Evolutionary conservation across 139 green algal genomes (phyloP), one percentile per base, ranked within the genome.

Genomic region (Closterium sp.): DNA sequence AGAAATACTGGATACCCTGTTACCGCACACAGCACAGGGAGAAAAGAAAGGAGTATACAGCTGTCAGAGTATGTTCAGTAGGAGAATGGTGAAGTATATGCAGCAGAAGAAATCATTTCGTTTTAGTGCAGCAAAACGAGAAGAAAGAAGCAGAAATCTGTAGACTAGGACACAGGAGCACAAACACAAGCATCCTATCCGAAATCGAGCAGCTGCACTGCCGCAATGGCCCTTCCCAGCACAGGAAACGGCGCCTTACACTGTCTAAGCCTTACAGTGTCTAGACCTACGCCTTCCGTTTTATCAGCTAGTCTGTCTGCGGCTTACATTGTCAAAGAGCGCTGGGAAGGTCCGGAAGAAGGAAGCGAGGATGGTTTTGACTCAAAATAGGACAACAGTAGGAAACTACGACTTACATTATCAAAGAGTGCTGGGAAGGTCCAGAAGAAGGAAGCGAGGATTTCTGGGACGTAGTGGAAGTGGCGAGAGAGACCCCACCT

Each of bases 391-490:
- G n/a, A n/a, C n/a, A n/a, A n/a, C n/a, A n/a, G n/a, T n/a, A n/a
- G n/a, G n/a, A n/a, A n/a, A n/a, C n/a, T n/a, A n/a, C 21, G 87
- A 84, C 89, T 64, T 3, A 95, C 90, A n/a, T 96, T n/a, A 86
- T 94, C 89, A 81, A 95, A 96, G 30, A 93, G 76, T 21, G 88
- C 95, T 4, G 96, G 95, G 34, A 95, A 23, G 6, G 92, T 97
- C 96, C 96, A 97, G 81, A 96, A 96, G 93, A 97, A 94, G 23
- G 95, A 91, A 16, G 94, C 95, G 1, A 96, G n/a, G 69, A 97
- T 96, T 92, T 98, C 96, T 23, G 96, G 96, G 25, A 98, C 69
- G 89, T 97, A 98, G 93, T 98, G 96, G 90, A 98, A 98, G 93
- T 98, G 96, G 7, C 96, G 93, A 25, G 96, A 84, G 32, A 97